Evolutionary conservation across 176 grass and related monocot species (phyloP).

Genomic region (Aechmea fasciata): DNA sequence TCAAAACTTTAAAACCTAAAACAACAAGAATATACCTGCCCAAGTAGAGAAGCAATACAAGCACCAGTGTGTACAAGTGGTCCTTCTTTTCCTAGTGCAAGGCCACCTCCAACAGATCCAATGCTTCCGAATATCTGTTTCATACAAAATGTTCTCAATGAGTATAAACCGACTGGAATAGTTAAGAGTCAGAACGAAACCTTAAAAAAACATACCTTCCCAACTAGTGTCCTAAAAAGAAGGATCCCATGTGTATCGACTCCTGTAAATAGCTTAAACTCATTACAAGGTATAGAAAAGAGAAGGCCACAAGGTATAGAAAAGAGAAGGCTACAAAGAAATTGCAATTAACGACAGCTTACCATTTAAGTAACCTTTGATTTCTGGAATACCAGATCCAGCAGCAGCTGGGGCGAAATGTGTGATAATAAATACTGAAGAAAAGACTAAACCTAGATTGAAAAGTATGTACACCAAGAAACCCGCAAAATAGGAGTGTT

Average conservation of each 20-base stretch:
- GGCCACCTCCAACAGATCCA: slow-evolving; percentile 93
- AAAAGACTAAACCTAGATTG: slow-evolving; percentile 81
- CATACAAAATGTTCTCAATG: neutral
- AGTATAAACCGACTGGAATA: neutral
- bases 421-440: slow-evolving; percentile 89
- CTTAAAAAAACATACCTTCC: slow-evolving; percentile 51
- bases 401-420: slow-evolving; percentile 89
- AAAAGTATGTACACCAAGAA: slow-evolving; percentile 75
- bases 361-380: slow-evolving; percentile 99
- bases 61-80: slow-evolving; percentile 98
- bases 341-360: slow-evolving; percentile 8
- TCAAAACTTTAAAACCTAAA: neutral
- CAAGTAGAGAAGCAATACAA: slow-evolving; percentile 98
- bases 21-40: slow-evolving; percentile 49
- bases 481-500: slow-evolving; percentile 92
- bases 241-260: slow-evolving; percentile 97
- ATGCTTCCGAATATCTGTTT: slow-evolving; percentile 97
- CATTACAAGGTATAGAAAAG: neutral
- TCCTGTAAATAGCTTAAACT: slow-evolving; percentile 34
- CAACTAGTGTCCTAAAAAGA: slow-evolving; percentile 95
- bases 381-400: slow-evolving; percentile 99
- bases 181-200: neutral
- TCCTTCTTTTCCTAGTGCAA: slow-evolving; percentile 98
- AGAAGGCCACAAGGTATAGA: neutral
- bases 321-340: neutral